A percentile compares a stretch with the other conserved stretches of the same genome.
Conservation (phyloP, 108 stramenopile genomes). For the Fragilaria crotonensis region DNA sequence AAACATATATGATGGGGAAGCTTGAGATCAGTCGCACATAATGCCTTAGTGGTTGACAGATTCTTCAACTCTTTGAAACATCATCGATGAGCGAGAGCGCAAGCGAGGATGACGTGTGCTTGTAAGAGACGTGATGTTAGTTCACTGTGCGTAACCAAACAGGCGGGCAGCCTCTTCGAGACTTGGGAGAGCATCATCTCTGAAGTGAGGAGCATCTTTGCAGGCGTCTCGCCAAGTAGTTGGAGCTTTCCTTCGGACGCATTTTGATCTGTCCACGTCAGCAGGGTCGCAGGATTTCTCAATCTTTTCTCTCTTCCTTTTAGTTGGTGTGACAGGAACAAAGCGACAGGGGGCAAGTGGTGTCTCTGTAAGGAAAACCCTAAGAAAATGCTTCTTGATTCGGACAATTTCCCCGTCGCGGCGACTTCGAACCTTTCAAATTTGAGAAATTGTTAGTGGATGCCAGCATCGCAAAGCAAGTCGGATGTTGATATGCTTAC, state of each 20-base stretch:
- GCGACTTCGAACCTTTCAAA: constrained; percentile 31
- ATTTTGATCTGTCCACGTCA: too few species aligned
- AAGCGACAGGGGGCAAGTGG: not conserved
- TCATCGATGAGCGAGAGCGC: too few species aligned
- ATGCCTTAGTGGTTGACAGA: too few species aligned
- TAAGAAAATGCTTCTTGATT: constrained; percentile 40
- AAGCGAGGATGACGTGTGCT: too few species aligned
- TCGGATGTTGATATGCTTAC: too few species aligned
- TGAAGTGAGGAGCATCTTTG: constrained; percentile 20
- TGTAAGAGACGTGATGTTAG: too few species aligned
- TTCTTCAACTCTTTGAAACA: too few species aligned
- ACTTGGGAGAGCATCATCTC: constrained; percentile 51
- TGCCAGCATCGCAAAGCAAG: too few species aligned
- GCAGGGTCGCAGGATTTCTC: not conserved
- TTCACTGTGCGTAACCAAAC: constrained; percentile 53
- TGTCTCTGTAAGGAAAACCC: constrained; percentile 29
- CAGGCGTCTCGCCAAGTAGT: constrained; percentile 40
- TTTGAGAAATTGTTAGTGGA: too few species aligned
- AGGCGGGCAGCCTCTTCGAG: constrained; percentile 73
- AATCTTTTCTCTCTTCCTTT: constrained; percentile 2
- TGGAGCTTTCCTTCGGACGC: constrained; percentile 33
- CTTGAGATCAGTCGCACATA: too few species aligned
- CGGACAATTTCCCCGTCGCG: constrained; percentile 38
- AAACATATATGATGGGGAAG: too few species aligned
- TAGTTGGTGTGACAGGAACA: constrained; percentile 15